A percentile compares a stretch with the other conserved stretches of the same genome.
Evolutionary conservation across 306 rosid genomes (phyloP).

Genomic region (Rubus parviflorus): DNA sequence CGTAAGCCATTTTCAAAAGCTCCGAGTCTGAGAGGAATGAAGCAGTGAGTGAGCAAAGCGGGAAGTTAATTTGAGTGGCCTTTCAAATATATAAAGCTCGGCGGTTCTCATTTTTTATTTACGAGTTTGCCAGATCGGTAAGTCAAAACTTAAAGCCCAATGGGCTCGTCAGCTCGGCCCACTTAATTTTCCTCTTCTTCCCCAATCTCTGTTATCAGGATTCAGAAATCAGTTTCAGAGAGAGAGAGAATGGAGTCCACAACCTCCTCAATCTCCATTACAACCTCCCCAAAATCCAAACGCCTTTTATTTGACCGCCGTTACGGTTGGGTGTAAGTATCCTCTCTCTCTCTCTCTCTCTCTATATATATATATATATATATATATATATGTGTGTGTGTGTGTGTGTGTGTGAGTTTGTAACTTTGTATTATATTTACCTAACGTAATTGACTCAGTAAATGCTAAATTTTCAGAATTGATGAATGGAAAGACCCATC

Average conservation of each 20-base stretch:
- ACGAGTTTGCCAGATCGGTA: constrained; percentile 3
- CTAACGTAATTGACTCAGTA: neutral
- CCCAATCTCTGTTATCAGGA: neutral
- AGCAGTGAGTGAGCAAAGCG: neutral
- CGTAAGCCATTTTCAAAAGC: constrained; percentile 23
- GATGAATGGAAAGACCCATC: constrained; percentile 91
- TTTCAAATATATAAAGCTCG: neutral
- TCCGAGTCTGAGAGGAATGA: neutral
- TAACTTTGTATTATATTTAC: neutral
- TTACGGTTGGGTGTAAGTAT: constrained; percentile 88
- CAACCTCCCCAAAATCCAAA: constrained; percentile 40
- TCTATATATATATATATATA: neutral
- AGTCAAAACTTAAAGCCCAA: too few relatives aligned
- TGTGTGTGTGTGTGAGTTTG: too few relatives aligned
- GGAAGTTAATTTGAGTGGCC: neutral
- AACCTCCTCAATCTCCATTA: constrained; percentile 25
- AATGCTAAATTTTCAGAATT: constrained; percentile 47
- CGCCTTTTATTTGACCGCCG: constrained; percentile 86
- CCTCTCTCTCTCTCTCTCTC: constrained; percentile 26
- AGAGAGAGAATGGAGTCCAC: constrained; percentile 7
- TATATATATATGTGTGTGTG: too few relatives aligned
- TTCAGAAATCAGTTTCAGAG: neutral
- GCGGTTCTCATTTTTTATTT: neutral
- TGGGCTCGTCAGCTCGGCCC: neutral
- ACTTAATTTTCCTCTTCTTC: neutral